phyloP scores from a whole-genome alignment of 2,329 filamentous ascomycete genomes.

The Aspergillus fumigatus region DNA sequence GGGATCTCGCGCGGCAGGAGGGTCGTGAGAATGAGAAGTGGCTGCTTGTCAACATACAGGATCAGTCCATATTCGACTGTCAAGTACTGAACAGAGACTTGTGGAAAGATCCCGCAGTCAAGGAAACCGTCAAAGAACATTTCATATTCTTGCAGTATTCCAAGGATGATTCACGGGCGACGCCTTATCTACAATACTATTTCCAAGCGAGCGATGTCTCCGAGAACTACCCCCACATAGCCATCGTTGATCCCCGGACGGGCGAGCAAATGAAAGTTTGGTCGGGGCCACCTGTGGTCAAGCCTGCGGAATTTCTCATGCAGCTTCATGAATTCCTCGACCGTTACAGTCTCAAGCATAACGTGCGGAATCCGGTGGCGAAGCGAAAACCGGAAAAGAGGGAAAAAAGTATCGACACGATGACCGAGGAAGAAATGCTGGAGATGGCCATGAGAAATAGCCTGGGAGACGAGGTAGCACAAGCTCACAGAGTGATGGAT shows the following conservation, averaged over 20 bases:
- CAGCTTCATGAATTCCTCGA: conserved; percentile 96
- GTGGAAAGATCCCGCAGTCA: conserved; percentile 82
- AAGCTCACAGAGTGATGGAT: conserved; percentile 59
- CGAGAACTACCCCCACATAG: conserved; percentile 93
- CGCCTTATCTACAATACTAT: conserved; percentile 86
- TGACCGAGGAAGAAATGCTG: conserved; percentile 97
- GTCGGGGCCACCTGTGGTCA: conserved; percentile 77
- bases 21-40: conserved; percentile 89
- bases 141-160: conserved; percentile 95
- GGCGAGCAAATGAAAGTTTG: conserved; percentile 97
- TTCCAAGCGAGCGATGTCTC: conserved; percentile 72
- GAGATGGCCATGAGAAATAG: conserved; percentile 91
- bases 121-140: conserved; percentile 78
- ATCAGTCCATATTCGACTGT: conserved; percentile 89
- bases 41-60: conserved; percentile 93
- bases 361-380: conserved; percentile 90
- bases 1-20: conserved; percentile 77
- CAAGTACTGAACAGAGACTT: conserved; percentile 91
- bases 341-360: conserved; percentile 81
- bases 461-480: conserved; percentile 53
- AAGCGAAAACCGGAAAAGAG: conserved; percentile 68
- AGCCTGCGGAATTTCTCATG: conserved; percentile 75
- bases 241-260: conserved; percentile 90
- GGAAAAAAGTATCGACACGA: conserved; percentile 71
- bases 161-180: conserved; percentile 73